Evolutionary conservation across 495 filamentous ascomycete genomes (phyloP).

Genomic region (Hypoxylon intermedium): DNA sequence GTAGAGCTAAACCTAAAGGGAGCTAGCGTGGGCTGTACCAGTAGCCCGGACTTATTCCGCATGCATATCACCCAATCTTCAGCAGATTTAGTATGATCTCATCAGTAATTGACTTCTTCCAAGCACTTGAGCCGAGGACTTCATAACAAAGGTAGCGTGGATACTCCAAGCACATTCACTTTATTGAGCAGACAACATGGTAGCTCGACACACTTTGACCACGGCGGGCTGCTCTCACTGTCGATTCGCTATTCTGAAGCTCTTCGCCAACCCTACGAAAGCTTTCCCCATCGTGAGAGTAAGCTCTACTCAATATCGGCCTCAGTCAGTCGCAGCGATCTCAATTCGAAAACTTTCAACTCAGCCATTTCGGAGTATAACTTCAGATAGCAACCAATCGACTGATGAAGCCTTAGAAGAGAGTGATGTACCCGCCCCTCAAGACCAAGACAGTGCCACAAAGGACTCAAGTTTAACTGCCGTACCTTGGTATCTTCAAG

Average conservation of each 20-base stretch:
- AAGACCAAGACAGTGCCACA: background rate
- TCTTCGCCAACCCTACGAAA: conserved; percentile 32
- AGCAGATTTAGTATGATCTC: conserved; percentile 10
- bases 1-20: conserved; percentile 7
- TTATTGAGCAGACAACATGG: conserved; percentile 19
- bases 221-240: conserved; percentile 41
- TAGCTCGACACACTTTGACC: conserved; percentile 26
- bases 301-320: conserved; percentile 6
- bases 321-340: background rate
- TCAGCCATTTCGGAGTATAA: conserved; percentile 7
- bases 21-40: conserved; percentile 2
- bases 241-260: conserved; percentile 31
- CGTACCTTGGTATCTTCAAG: conserved; percentile 87
- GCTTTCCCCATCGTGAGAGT: conserved; percentile 14
- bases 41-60: conserved; percentile 8
- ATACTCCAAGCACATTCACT: background rate
- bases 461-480: conserved; percentile 4
- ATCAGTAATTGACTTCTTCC: background rate
- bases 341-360: conserved; percentile 38
- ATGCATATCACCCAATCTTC: too few relatives aligned
- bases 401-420: background rate
- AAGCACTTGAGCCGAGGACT: background rate
- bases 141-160: background rate
- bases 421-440: conserved; percentile 1
- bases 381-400: background rate